Evolutionary conservation across 2,329 filamentous ascomycete genomes (phyloP).

Genomic region (Aureobasidium vineae): DNA sequence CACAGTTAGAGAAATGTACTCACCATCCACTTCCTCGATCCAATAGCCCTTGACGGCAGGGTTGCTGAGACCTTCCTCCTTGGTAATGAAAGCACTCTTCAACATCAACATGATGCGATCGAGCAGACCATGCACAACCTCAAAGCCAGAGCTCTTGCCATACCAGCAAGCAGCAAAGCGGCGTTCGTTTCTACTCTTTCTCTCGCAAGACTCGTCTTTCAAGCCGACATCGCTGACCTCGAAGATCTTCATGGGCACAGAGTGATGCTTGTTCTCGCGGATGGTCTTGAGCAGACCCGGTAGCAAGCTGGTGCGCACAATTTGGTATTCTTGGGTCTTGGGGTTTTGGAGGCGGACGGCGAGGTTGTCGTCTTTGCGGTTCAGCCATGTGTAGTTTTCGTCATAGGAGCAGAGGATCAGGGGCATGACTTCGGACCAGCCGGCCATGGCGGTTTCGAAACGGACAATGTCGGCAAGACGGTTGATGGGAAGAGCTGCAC

Average conservation of each 20-base stretch:
- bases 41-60: conserved; percentile 66
- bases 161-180: conserved; percentile 97
- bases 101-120: conserved; percentile 94
- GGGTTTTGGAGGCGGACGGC: conserved; percentile 86
- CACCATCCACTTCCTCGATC: conserved; percentile 86
- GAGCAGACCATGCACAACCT: conserved; percentile 89
- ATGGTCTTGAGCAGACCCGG: conserved; percentile 92
- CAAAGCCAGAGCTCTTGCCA: conserved; percentile 91
- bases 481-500: conserved; percentile 84
- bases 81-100: conserved; percentile 72
- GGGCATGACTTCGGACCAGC: conserved; percentile 95
- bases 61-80: conserved; percentile 64
- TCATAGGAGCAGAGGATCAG: conserved; percentile 96
- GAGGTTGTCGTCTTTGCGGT: conserved; percentile 79
- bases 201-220: conserved; percentile 78
- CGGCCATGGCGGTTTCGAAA: conserved; percentile 84
- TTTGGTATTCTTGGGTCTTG: conserved; percentile 90
- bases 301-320: conserved; percentile 81
- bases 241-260: conserved; percentile 86
- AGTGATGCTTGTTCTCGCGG: conserved; percentile 86
- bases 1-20: conserved; percentile 31
- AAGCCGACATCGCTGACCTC: conserved; percentile 89
- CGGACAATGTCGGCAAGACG: conserved; percentile 92
- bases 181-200: conserved; percentile 86
- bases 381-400: conserved; percentile 96